A percentile compares a stretch with the other conserved stretches of the same genome.
Conservation (phyloP, 129 eudicot genomes). For the Flaveria ramosissima region DNA sequence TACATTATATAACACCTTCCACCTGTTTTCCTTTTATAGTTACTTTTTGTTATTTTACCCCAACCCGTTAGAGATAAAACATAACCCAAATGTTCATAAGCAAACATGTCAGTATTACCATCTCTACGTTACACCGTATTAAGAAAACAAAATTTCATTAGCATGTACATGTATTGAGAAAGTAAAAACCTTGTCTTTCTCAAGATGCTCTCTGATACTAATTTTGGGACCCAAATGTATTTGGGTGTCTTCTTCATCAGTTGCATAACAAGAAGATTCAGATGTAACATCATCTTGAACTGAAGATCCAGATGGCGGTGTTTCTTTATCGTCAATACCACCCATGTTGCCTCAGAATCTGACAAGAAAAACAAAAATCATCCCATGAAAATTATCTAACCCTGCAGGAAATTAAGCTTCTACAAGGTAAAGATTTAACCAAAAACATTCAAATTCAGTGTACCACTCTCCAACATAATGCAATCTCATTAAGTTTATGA, state of each 20-base stretch:
- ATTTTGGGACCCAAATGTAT: slow-evolving; percentile 71
- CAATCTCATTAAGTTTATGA: slow-evolving; percentile 8
- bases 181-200: slow-evolving; percentile 76
- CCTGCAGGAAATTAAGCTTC: slow-evolving; percentile 16
- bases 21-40: background rate
- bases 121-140: background rate
- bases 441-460: background rate
- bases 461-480: slow-evolving; percentile 24
- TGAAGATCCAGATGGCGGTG: slow-evolving; percentile 39
- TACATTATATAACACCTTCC: background rate
- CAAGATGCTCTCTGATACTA: slow-evolving; percentile 73
- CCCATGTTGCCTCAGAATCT: slow-evolving; percentile 42
- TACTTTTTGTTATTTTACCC: background rate
- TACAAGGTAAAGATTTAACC: background rate
- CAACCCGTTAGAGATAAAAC: background rate
- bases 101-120: background rate
- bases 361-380: background rate
- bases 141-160: background rate
- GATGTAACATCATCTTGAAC: slow-evolving; percentile 43
- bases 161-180: slow-evolving; percentile 4
- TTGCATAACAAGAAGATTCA: slow-evolving; percentile 55
- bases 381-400: slow-evolving; percentile 7
- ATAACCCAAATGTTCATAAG: background rate
- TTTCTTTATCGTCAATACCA: slow-evolving; percentile 41
- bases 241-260: slow-evolving; percentile 67